A percentile compares a stretch with the other conserved stretches of the same genome.
Conservation (phyloP, 2,329 filamentous ascomycete genomes). For the Alternaria arbusti region DNA sequence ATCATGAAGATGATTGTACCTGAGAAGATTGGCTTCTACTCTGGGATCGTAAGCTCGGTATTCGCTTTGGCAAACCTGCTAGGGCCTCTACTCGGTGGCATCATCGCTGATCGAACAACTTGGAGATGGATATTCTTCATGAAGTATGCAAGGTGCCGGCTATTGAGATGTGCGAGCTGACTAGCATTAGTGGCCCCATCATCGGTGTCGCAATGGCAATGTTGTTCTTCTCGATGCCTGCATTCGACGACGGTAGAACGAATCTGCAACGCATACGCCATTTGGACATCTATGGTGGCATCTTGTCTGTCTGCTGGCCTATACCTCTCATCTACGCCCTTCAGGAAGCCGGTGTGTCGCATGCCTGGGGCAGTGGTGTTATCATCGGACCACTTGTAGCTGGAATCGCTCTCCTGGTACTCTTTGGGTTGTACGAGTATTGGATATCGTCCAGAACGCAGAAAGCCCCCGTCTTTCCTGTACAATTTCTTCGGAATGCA, state of each 20-base stretch:
- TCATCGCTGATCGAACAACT: slow-evolving; percentile 48
- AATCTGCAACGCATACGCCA: slow-evolving; percentile 32
- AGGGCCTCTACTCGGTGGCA: slow-evolving; percentile 55
- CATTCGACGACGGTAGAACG: slow-evolving; percentile 31
- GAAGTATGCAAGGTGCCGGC: slow-evolving; percentile 45
- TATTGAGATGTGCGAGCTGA: neutral
- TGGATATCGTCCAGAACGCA: slow-evolving; percentile 35
- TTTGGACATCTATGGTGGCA: slow-evolving; percentile 37
- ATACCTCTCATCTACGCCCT: slow-evolving; percentile 43
- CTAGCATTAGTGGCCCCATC: slow-evolving; percentile 28
- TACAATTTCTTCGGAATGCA: slow-evolving; percentile 34
- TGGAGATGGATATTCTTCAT: slow-evolving; percentile 59
- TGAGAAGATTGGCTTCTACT: slow-evolving; percentile 44
- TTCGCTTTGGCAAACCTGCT: slow-evolving; percentile 52
- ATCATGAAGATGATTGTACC: slow-evolving; percentile 39
- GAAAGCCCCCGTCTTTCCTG: slow-evolving; percentile 36
- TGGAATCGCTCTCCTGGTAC: slow-evolving; percentile 29
- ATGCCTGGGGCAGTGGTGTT: slow-evolving; percentile 33
- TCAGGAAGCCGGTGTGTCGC: slow-evolving; percentile 37
- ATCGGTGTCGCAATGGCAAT: slow-evolving; percentile 28
- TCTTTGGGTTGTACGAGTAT: slow-evolving; percentile 37
- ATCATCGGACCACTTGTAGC: slow-evolving; percentile 39
- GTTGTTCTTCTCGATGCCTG: slow-evolving; percentile 37
- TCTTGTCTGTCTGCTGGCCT: slow-evolving; percentile 39
- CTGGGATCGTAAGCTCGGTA: slow-evolving; percentile 43